Conservation (phyloP, 345 rosid genomes). For the Citrus sinensis region DVS_A1.0 CM039163.1:2738001-2738500, state of each 20-base stretch:
- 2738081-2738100: too few species aligned
- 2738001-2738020: conserved; percentile 85
- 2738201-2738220: background rate
- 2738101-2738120: too few species aligned
- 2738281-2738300: conserved; percentile 27
- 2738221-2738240: background rate
- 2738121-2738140: too few species aligned
- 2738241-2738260: background rate
- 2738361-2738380: conserved; percentile 33
- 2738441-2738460: conserved; percentile 79
- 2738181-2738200: too few species aligned
- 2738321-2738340: conserved; percentile 90
- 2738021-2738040: conserved; percentile 81
- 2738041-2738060: conserved; percentile 87
- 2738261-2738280: background rate
- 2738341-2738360: conserved; percentile 83
- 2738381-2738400: conserved; percentile 31
- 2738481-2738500: conserved; percentile 85
- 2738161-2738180: too few species aligned
- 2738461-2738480: conserved; percentile 59
- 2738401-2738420: conserved; percentile 51
- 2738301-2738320: conserved; percentile 81
- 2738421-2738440: conserved; percentile 84
- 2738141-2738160: too few species aligned
- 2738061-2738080: background rate